phyloP scores from a whole-genome alignment of 2,329 filamentous ascomycete species.

The Colletotrichum siamense region DNA sequence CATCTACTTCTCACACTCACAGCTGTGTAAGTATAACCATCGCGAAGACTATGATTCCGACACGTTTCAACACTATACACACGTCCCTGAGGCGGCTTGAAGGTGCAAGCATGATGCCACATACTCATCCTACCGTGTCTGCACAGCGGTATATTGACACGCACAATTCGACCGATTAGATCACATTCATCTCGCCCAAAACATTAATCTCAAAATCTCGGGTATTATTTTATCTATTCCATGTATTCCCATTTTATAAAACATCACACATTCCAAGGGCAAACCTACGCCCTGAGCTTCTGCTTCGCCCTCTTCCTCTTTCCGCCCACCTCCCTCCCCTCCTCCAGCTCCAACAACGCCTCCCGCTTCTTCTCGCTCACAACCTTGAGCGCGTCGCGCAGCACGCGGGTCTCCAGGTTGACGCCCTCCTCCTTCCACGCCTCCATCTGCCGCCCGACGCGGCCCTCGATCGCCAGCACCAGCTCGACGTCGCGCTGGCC shows the following conservation, averaged over 20 bases:
- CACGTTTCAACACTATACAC: no score
- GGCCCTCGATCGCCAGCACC: conserved; percentile 85
- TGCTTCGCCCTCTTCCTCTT: conserved; percentile 71
- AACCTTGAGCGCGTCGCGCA: conserved; percentile 83
- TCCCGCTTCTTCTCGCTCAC: conserved; percentile 97
- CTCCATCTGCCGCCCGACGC: conserved; percentile 81
- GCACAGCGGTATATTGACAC: no score
- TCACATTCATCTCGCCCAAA: no score
- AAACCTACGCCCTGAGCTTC: conserved; percentile 46
- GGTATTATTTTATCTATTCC: conserved; percentile 15
- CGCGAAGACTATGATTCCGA: no score
- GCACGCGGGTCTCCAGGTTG: conserved; percentile 88
- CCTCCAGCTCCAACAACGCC: conserved; percentile 88
- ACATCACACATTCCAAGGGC: not conserved
- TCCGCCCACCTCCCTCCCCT: conserved; percentile 89
- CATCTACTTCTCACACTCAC: no score
- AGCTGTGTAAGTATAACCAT: no score
- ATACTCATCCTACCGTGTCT: no score
- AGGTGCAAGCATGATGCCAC: no score
- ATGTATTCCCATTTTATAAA: not conserved
- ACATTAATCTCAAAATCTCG: not conserved
- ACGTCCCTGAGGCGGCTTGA: no score
- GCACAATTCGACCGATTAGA: no score
- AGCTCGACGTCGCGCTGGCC: conserved; percentile 93
- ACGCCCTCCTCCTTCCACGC: conserved; percentile 90